Evolutionary conservation across 2,329 filamentous ascomycete genomes (phyloP), one percentile per base, ranked within the genome.

Genomic region (Penicillium sp.): DNA sequence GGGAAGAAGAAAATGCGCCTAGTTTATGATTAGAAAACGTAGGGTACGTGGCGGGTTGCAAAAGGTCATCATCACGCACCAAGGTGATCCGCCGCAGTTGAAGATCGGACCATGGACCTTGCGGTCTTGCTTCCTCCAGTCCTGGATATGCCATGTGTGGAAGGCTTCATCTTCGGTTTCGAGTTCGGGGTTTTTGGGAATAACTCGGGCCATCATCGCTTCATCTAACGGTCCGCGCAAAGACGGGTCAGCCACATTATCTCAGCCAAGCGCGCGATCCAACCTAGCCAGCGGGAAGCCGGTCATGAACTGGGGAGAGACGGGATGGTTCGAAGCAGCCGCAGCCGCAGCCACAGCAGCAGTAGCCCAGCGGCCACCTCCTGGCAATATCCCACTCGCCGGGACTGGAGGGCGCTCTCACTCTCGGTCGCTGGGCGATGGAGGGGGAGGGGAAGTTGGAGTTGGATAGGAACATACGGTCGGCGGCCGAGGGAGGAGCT

Each of bases 1-100:
- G 94, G 93, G 68, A 99, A 99, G 70, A 99, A 91, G 12, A 99
- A 83, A 63, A 97, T 88, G 65, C 93, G 89, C 94, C 89, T 92
- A 60, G 43, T 34, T 36, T 41, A 26, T n/a, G 23, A 54, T 73
- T 60, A 75, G 59, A 52, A 40, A 20, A 32, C 39, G 30, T 15
- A 36, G 13, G 12, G 3, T 36, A 34, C 4, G 13, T 17, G 27
- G 15, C 3, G 32, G 26, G 26, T 9, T 26, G 29, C 4, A 33
- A 17, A 2, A 15, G 15, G 13, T 29, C 18, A n/a, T 53, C 58
- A 54, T 49, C 24, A 75, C 83, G 68, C 73, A 91, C 89, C 94
- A 99, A 70, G 93, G 94, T 68, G 85, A 87, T 43, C 89, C 92
- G 43, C 87, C 92, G 58, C 90, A 93, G 54, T 94, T 72, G 71